Conservation (phyloP, 73 alveolate genomes). For the Tetrahymena malaccensis region DNA sequence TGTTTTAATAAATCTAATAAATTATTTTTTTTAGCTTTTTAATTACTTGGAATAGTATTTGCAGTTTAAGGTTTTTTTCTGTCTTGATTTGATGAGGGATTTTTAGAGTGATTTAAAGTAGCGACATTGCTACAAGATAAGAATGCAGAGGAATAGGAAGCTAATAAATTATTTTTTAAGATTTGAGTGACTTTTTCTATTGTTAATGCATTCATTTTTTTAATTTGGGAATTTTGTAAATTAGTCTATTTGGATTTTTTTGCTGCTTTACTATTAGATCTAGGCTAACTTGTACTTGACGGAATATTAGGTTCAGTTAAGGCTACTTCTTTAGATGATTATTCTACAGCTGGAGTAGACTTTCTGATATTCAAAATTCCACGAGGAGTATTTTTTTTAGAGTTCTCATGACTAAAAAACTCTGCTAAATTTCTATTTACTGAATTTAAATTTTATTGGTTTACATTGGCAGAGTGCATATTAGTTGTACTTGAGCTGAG, state of each 20-base stretch:
- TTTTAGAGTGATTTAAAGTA: not conserved
- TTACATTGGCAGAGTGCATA: not conserved
- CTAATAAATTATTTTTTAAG: not conserved
- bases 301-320: not conserved
- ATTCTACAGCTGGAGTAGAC: not conserved
- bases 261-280: not conserved
- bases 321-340: not conserved
- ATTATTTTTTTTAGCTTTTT: no score
- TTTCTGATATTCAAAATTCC: not conserved
- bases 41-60: not conserved
- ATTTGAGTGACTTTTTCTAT: not conserved
- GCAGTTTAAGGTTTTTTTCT: not conserved
- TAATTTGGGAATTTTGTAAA: not conserved
- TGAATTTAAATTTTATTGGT: not conserved
- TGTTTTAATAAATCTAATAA: not conserved
- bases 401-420: not conserved
- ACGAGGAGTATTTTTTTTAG: not conserved
- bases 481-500: not conserved
- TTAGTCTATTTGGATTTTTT: not conserved
- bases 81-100: not conserved
- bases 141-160: not conserved
- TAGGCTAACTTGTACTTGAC: not conserved
- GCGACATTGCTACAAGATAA: not conserved
- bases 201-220: not conserved
- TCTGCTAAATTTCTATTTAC: not conserved